Percentiles rank a stretch among this genome's conserved stretches.
These are phyloP conservation scores for Senna siamea DNA, from an alignment of 306 rosid species.

Conservation along the genomic window DNA sequence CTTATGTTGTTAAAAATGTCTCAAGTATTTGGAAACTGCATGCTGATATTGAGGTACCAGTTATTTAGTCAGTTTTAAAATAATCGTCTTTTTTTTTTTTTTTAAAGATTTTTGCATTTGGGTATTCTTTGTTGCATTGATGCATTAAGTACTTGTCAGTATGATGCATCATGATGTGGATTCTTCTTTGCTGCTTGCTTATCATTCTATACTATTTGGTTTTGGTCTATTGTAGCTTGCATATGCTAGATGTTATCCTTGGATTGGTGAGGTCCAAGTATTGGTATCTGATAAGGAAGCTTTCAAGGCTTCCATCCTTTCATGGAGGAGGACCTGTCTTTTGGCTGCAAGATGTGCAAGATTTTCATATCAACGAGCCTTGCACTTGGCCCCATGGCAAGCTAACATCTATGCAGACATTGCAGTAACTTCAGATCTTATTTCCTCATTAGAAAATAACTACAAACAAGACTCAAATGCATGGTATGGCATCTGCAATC, in stretches of 20 bases:
- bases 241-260: conserved; percentile 86
- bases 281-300: conserved; percentile 64
- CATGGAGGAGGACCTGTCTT: conserved; percentile 72
- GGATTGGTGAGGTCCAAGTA: conserved; percentile 69
- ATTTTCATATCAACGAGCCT: conserved; percentile 83
- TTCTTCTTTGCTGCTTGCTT: conserved; percentile 29
- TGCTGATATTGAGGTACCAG: conserved; percentile 86
- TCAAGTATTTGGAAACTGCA: conserved; percentile 84
- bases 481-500: conserved; percentile 58
- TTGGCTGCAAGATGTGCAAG: conserved; percentile 70
- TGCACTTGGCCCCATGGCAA: conserved; percentile 91
- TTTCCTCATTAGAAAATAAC: conserved; percentile 45
- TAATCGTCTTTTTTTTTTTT: neutral
- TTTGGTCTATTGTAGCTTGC: conserved; percentile 62
- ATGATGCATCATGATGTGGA: conserved; percentile 18
- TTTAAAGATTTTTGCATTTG: neutral
- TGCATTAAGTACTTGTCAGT: conserved; percentile 11
- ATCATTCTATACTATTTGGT: conserved; percentile 27
- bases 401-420: conserved; percentile 82
- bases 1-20: conserved; percentile 61
- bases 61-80: conserved; percentile 26
- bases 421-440: conserved; percentile 71
- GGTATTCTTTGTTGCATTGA: conserved; percentile 22
- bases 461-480: conserved; percentile 44
- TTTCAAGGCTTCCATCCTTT: conserved; percentile 66